phyloP scores from a whole-genome alignment of 140 eudicot genomes.

The Senecio squalidus region DNA sequence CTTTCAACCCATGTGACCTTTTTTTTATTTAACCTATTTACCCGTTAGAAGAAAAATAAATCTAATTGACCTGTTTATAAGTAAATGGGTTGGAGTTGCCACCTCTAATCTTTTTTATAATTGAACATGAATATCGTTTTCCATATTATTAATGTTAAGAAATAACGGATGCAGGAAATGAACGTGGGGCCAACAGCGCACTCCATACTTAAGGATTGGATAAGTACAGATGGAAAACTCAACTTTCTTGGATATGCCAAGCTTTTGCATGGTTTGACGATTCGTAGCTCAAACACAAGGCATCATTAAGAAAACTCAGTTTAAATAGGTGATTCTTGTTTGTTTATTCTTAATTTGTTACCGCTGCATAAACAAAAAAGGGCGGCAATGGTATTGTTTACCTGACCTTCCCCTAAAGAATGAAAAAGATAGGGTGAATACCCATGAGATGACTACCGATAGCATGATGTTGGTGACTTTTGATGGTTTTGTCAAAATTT shows the following conservation, averaged over 20 bases:
- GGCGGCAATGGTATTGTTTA: background rate
- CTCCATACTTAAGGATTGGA: conserved; percentile 78
- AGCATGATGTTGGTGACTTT: conserved; percentile 19
- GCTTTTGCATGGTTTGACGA: conserved; percentile 91
- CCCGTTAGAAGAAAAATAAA: background rate
- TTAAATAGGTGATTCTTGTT: conserved; percentile 33
- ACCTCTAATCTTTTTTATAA: too few relatives aligned
- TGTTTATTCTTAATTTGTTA: conserved; percentile 27
- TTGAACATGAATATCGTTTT: background rate
- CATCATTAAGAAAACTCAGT: conserved; percentile 29
- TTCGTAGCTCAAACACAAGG: conserved; percentile 70
- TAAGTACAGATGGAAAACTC: conserved; percentile 63
- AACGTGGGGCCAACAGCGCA: conserved; percentile 63
- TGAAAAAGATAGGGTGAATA: conserved; percentile 14
- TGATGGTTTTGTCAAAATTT: conserved; percentile 11
- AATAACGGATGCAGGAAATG: conserved; percentile 52
- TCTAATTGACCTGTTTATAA: background rate
- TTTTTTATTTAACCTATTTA: background rate
- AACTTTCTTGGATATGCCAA: conserved; percentile 83
- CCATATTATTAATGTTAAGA: background rate
- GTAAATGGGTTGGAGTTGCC: background rate
- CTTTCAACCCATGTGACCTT: too few relatives aligned
- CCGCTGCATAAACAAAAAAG: conserved; percentile 26
- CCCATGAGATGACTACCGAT: conserved; percentile 24
- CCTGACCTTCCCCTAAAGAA: background rate